Base-by-base conservation (phyloP, 2,329 filamentous ascomycete genomes). In the Ascochyta viciae-villosae region DNA sequence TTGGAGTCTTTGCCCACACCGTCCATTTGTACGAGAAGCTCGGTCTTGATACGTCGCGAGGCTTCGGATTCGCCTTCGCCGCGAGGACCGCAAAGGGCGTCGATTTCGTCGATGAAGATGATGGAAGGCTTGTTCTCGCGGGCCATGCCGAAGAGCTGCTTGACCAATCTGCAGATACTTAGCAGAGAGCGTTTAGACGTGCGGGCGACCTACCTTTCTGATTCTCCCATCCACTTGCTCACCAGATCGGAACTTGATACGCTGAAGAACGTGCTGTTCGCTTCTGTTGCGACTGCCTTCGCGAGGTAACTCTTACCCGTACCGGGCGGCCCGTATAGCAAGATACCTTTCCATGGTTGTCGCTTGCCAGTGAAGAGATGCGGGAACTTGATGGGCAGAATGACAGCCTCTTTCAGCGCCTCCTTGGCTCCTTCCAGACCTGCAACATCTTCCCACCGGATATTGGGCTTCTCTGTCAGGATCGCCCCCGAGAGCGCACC, bases 171-270 rank as follows among this genome's bases (percentile, higher is more conserved):
- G 69, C 43, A 27, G 9, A 13, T 6, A 19, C 46, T 67, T 27
- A 65, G 61, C 16, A 22, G 15, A 33, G 22, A n/a, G 13, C 9
- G 33, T 6, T 6, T 19, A 3, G 15, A 13, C 12, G 19, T 19
- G 31, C 6, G 8, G 6, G 2, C 8, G 5, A 16, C 82, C 44
- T 80, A 96, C 91, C 92, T 87, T 86, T 99, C 95, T 82, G 91
- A 96, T 79, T 99, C 95, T 81, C 95, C 95, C 95, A 99, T 99
- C 95, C 95, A 99, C 76, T 99, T 99, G 76, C 92, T 96, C 58
- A 99, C 95, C 77, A 99, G 77, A 75, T 99, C 95, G 73, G 92
- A 96, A 83, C 91, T 96, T 79, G 91, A 96, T 64, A 99, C 94
- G 72, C 92, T 97, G 84, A 99, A 99, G 76, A 99, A 99, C 3